Evolutionary conservation across 1,284 basidiomycete species (phyloP), one percentile per base, ranked within the genome.

Genomic region (Chalciporus sp.): DNA sequence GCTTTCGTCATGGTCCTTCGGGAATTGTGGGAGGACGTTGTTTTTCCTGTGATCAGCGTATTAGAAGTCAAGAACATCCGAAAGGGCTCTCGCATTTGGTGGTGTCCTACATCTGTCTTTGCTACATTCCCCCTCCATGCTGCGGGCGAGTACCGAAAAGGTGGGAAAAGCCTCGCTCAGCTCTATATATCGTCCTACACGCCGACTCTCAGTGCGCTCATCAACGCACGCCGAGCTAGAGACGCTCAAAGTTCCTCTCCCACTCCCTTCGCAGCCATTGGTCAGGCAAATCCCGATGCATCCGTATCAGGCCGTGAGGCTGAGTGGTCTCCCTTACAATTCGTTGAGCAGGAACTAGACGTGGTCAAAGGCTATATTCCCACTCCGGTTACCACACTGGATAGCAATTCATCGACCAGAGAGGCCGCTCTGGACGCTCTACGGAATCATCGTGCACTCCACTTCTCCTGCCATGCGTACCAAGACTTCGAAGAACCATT

Each of bases 81-180:
- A 35, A 28, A 42, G 17, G 44, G 61, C 42, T 63, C 70, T n/a
- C 65, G 66, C 5, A 67, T 75, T 4, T 74, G 73, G 70, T 75
- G 73, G 73, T 75, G 71, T 52, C 70, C 70, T 1, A 74, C 70
- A 10, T 62, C 61, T 2, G 40, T 52, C 1, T 47, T 73, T 4
- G 65, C 64, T 31, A 52, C 52, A 35, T 57, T 75, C 3, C 73
- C 74, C 0, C 47, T 75, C 2, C 74, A 74, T 50, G 70, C 72
- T 23, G 71, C 72, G 2, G 71, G 69, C 12, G 51, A 58, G 6
- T 52, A 55, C 33, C n/a, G 37, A 27, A 16, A 31, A 14, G 23
- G 41, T 11, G 31, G 33, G 10, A 7, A 12, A 12, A 53, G 54
- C 17, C 56, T 73, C 17, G 58, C 56, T 0, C 61, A 69, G 42